Conservation (phyloP, 2,329 filamentous ascomycete genomes). For the Alternaria arbusti region DNA sequence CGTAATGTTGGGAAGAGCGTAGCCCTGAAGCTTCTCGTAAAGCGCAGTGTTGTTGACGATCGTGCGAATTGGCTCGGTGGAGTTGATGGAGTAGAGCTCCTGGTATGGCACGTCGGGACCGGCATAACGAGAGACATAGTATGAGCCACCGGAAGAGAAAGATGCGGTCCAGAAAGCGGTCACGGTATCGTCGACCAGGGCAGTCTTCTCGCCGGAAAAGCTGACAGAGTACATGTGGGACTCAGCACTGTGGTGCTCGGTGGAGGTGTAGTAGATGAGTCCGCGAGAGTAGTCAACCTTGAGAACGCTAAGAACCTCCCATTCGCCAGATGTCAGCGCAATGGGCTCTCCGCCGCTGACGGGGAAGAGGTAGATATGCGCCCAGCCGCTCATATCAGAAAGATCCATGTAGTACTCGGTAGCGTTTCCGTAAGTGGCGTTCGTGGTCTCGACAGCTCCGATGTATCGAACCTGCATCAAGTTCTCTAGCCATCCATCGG, state of each 20-base stretch:
- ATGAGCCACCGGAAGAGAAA: constrained; percentile 67
- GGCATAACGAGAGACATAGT: constrained; percentile 69
- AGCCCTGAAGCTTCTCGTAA: constrained; percentile 62
- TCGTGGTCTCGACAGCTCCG: constrained; percentile 48
- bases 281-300: constrained; percentile 64
- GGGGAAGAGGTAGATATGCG: constrained; percentile 69
- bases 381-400: constrained; percentile 70
- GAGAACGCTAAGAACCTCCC: constrained; percentile 67
- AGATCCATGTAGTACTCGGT: constrained; percentile 68
- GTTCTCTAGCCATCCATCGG: constrained; percentile 69
- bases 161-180: constrained; percentile 68
- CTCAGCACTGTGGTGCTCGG: constrained; percentile 70
- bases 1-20: constrained; percentile 68
- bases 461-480: constrained; percentile 63
- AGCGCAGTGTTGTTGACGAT: constrained; percentile 67
- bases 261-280: constrained; percentile 70
- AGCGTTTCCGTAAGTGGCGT: constrained; percentile 45
- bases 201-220: constrained; percentile 61
- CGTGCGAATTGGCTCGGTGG: constrained; percentile 62
- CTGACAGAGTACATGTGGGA: constrained; percentile 72
- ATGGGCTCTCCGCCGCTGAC: constrained; percentile 62
- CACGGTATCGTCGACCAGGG: constrained; percentile 67
- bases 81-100: constrained; percentile 67
- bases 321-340: constrained; percentile 68
- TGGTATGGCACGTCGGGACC: constrained; percentile 74